Evolutionary conservation across 306 rosid genomes (phyloP), one percentile per base, ranked within the genome.

Genomic region (Senna tora): DNA sequence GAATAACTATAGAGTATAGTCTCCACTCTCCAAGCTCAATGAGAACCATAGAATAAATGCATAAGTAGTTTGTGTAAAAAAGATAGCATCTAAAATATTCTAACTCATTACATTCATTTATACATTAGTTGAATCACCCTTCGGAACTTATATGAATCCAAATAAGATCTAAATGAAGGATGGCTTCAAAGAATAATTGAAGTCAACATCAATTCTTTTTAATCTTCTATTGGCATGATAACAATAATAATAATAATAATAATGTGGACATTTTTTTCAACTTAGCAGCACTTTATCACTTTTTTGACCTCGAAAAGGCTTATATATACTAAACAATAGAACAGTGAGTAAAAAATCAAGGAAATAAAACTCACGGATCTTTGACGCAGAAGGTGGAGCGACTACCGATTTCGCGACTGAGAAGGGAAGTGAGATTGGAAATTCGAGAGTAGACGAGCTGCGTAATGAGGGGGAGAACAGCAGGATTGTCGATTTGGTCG

Each of bases 321-420:
- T 25, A 25, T 25, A 25, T 25, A 25, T 25, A 25, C 30, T 25
- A 25, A n/a, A n/a, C n/a, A 25, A 25, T 25, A 25, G 30, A 25
- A 16, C 57, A 52, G 5, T 42, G 13, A 6, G 36, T 20, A 72
- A 50, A 14, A 72, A 50, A 14, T 56, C 5, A 56, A 71, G 54
- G 32, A 30, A 56, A 2, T 38, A 38, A 57, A 14, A 80, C 99
- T 83, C 60, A 94, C 99, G 85, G 78, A 64, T 94, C 84, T 71
- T 85, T 89, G 42, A 92, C 81, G 67, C 99, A 94, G 83, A 94
- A 94, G 79, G 67, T 87, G 63, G 90, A 86, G 20, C 73, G 80
- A 11, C 43, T 55, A 62, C 81, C 73, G 11, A 94, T 80, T 67
- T 88, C 76, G 2, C 77, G 68, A 55, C 83, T 88, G 65, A 94